Base-by-base conservation (phyloP, 2,329 filamentous ascomycete species). In the Aphanoascus verrucosus region DNA sequence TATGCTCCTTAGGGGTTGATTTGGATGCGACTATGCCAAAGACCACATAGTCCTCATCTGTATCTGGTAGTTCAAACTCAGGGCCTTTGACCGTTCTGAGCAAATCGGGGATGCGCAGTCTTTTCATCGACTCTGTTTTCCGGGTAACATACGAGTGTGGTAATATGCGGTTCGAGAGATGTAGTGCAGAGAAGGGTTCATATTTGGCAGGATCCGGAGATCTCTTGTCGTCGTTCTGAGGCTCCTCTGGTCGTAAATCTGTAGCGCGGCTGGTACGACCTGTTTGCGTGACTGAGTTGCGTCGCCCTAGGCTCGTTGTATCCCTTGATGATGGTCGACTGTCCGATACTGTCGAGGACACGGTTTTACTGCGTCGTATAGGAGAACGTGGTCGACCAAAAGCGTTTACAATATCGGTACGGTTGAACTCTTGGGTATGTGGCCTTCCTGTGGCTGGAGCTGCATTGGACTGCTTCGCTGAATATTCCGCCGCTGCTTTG, bases 21-120 rank as follows among this genome's bases (percentile, higher is more conserved):
- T 97, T 97, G 42, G 83, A 86, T 5, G 88, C 88, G 19, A 98
- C 79, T 55, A 96, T 84, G 7, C 82, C 93, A 62, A 97, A 84
- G 1, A 97, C 80, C 6, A 98, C 88, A 63, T 90, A 86, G 67
- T 98, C 91, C 51, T 86, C 82, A 63, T 96, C 88, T 50, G 89
- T 82, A 0, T 94, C 90, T 2, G 82, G 82, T 0, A 91, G 78
- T 35, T 86, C 80, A 65, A 87, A 98, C 32, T 86, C 78, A 0
- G 93, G 93, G 0, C 83, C 81, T 68, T 90, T 94, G 58, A 98
- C 83, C 11, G 80, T 78, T 61, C 83, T 84, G 9, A 97, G 74
- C 3, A 98, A 74, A 58, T 94, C 86, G 5, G 91, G 86, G 57
- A 98, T 78, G 1, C 78, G 79, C 60, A 89, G 85, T 1, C 85